phyloP scores from a whole-genome alignment of 2,329 filamentous ascomycete genomes.

The Orbilia quercus region DNA sequence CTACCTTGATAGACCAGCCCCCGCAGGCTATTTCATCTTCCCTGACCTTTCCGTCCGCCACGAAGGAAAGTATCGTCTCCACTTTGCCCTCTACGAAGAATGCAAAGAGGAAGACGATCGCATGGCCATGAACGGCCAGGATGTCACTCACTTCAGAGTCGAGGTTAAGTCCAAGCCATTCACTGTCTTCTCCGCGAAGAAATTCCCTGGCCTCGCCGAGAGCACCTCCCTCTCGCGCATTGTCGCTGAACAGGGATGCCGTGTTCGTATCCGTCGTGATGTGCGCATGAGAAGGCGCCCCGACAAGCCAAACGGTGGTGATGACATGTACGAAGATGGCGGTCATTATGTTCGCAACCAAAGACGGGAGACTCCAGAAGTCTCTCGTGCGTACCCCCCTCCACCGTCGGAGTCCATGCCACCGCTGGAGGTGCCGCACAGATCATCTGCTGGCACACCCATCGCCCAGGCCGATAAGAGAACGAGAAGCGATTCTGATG shows the following conservation, averaged over 20 bases:
- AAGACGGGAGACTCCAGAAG: conserved; percentile 47
- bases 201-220: conserved; percentile 92
- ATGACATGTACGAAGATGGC: conserved; percentile 72
- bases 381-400: conserved; percentile 41
- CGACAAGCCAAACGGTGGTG: conserved; percentile 70
- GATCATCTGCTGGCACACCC: conserved; percentile 55
- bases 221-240: conserved; percentile 89
- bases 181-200: conserved; percentile 94
- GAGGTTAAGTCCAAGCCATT: conserved; percentile 90
- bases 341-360: conserved; percentile 62
- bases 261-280: conserved; percentile 93
- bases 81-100: conserved; percentile 93
- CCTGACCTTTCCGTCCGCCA: conserved; percentile 95
- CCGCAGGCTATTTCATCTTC: conserved; percentile 94
- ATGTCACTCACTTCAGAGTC: conserved; percentile 66
- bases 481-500: conserved; percentile 60
- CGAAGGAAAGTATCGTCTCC: conserved; percentile 90
- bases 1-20: conserved; percentile 85
- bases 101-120: conserved; percentile 69
- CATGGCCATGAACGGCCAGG: conserved; percentile 64
- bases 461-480: conserved; percentile 57
- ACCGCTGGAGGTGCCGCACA: conserved; percentile 58
- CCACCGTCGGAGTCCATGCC: conserved; percentile 52
- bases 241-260: conserved; percentile 95
- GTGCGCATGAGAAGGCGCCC: conserved; percentile 89